Base-by-base conservation (phyloP, 2,329 filamentous ascomycete genomes). In the Diaporthe ampelina region DNA sequence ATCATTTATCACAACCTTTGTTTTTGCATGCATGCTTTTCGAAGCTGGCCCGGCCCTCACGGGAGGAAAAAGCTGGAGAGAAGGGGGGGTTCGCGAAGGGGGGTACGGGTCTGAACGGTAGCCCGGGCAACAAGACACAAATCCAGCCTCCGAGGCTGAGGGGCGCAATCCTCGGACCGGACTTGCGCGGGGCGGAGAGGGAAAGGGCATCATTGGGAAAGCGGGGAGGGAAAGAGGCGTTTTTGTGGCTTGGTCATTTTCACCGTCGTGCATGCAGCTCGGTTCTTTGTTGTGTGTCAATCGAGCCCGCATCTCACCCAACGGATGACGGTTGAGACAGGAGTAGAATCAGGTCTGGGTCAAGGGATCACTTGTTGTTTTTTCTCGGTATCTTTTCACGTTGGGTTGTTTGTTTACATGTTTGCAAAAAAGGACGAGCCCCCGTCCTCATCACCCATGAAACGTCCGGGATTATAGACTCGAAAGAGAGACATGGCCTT, bases 181-280 rank as follows among this genome's bases (percentile, higher is more conserved):
- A 43, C 35, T 29, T 45, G 58, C 4, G 13, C 58, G n/a, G 58
- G 58, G 37, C n/a, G n/a, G 37, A 19, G 58, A 50, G 45, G 45
- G 19, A 21, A 21, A 67, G 45, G 45, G 29, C 61, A 67, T 67
- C 61, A 67, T 67, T 26, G 48, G 63, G 63, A 40, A 40, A 54
- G 43, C 43, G 61, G 32, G 32, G 32, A 24, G n/a, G 61, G 45
- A 50, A 67, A 52, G 45, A 52, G 61, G 61, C 61, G 61, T 57
- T 68, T 61, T 67, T 68, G 48, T 68, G 63, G 63, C 63, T 68
- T 54, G 63, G 48, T 68, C 45, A 68, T 68, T 68, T 54, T 13
- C 48, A 52, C 63, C 63, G 63, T 40, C 63, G 54, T 40, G 26
- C 63, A 68, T 40, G 26, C 63, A 52, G 45, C 37, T 67, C 29